phyloP scores from a whole-genome alignment of 352 stramenopile species.

The Globisporangium ultimum region DNA sequence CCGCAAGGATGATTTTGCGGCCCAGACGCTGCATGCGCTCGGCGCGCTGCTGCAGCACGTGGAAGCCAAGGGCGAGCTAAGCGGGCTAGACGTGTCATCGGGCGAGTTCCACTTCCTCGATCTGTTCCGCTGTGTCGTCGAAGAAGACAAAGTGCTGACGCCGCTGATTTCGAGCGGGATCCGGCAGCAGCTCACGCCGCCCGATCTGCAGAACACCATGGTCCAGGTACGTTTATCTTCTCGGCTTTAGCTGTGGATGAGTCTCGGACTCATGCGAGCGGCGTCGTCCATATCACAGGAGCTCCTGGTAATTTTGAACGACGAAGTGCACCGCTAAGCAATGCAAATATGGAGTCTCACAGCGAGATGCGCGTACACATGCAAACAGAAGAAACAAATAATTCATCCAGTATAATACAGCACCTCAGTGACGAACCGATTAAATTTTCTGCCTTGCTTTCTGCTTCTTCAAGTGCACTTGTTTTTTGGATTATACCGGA shows the following conservation, averaged over 20 bases:
- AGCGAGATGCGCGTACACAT: too few species aligned
- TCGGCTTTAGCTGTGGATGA: neutral
- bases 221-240: slow-evolving; percentile 30
- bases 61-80: slow-evolving; percentile 37
- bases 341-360: too few species aligned
- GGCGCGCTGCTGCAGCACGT: slow-evolving; percentile 45
- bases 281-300: slow-evolving; percentile 14
- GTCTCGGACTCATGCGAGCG: neutral
- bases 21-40: slow-evolving; percentile 45
- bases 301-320: slow-evolving; percentile 29
- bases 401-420: too few species aligned
- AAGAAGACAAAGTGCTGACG: slow-evolving; percentile 63
- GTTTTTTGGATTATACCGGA: slow-evolving; percentile 9
- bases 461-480: too few species aligned
- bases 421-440: too few species aligned
- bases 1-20: neutral
- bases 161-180: slow-evolving; percentile 55
- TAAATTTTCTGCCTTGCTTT: too few species aligned
- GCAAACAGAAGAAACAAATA: too few species aligned
- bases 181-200: slow-evolving; percentile 26
- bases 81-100: slow-evolving; percentile 39
- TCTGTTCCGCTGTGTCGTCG: slow-evolving; percentile 62
- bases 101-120: slow-evolving; percentile 67
- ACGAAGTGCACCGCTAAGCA: neutral
- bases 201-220: slow-evolving; percentile 39